These are phyloP conservation scores for Yarrowia galli DNA, from an alignment of 1,139 yeast species.

Conservation along the genomic window DNA sequence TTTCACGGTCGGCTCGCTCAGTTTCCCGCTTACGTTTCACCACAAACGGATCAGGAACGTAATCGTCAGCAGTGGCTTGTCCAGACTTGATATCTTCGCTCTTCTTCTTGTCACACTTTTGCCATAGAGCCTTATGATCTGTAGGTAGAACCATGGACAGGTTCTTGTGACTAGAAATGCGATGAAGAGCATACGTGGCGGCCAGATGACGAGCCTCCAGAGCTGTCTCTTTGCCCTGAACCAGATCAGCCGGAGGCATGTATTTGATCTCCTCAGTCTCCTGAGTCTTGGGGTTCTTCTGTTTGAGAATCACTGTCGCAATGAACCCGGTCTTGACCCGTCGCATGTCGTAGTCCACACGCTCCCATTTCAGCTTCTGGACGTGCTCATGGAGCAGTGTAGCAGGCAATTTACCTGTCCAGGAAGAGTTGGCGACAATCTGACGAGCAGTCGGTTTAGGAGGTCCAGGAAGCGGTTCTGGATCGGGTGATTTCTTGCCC, in stretches of 20 bases:
- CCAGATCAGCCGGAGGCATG: conserved; percentile 63
- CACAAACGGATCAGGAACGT: conserved; percentile 74
- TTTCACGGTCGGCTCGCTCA: conserved; percentile 43
- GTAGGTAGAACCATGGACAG: conserved; percentile 87
- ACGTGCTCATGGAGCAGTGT: conserved; percentile 86
- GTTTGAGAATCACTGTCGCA: conserved; percentile 67
- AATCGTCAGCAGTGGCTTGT: conserved; percentile 49
- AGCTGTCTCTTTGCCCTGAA: conserved; percentile 75
- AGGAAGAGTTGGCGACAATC: conserved; percentile 65
- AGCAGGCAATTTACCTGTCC: conserved; percentile 96
- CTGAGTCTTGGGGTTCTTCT: conserved; percentile 82
- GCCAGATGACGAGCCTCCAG: conserved; percentile 89
- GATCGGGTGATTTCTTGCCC: conserved; percentile 45
- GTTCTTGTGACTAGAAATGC: conserved; percentile 81
- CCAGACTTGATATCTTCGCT: conserved; percentile 41
- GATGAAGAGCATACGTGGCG: conserved; percentile 84
- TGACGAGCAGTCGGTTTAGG: conserved; percentile 43
- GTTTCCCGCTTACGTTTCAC: conserved; percentile 60
- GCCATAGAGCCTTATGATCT: conserved; percentile 81
- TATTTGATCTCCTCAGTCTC: conserved; percentile 66
- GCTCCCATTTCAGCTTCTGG: conserved; percentile 89
- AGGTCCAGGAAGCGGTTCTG: conserved; percentile 44
- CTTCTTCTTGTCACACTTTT: conserved; percentile 64
- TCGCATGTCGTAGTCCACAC: conserved; percentile 77
- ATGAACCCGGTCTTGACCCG: conserved; percentile 62